Conservation (phyloP, 2,329 filamentous ascomycete genomes). For the Coniochaeta prunicola region DNA sequence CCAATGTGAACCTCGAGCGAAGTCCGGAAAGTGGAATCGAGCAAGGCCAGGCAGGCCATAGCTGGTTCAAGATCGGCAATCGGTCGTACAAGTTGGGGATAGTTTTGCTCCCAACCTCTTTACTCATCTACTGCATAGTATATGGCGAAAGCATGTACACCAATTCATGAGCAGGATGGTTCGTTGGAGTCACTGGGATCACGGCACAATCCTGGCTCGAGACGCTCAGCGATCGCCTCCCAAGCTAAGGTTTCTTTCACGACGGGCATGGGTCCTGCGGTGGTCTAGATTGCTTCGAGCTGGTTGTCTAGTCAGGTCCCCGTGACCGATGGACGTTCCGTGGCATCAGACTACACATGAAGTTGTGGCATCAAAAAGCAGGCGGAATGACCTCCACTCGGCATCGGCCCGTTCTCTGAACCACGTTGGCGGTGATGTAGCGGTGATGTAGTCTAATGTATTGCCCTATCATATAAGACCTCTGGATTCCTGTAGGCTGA, state of each 20-base stretch:
- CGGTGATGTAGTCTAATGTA: too few species aligned
- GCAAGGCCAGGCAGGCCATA: neutral
- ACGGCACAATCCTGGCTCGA: neutral
- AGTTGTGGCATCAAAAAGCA: neutral
- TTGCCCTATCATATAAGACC: too few species aligned
- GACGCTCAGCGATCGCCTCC: too few species aligned
- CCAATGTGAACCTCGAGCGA: neutral
- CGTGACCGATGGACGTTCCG: too few species aligned
- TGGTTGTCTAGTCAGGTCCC: neutral
- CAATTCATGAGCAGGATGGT: neutral
- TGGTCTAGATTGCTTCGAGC: neutral
- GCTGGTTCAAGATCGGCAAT: neutral
- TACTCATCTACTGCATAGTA: neutral
- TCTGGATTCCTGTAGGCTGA: too few species aligned
- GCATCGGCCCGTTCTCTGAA: neutral
- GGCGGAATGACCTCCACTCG: neutral
- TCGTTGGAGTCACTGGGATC: neutral
- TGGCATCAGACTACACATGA: too few species aligned
- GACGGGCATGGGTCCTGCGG: neutral
- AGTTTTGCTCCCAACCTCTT: neutral
- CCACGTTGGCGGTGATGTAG: too few species aligned
- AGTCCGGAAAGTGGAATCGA: neutral
- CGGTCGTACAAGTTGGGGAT: neutral
- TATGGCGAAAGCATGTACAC: neutral
- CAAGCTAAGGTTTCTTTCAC: neutral